Conservation (phyloP, 2,329 filamentous ascomycete genomes). For the Colletotrichum cuscutae region DNA sequence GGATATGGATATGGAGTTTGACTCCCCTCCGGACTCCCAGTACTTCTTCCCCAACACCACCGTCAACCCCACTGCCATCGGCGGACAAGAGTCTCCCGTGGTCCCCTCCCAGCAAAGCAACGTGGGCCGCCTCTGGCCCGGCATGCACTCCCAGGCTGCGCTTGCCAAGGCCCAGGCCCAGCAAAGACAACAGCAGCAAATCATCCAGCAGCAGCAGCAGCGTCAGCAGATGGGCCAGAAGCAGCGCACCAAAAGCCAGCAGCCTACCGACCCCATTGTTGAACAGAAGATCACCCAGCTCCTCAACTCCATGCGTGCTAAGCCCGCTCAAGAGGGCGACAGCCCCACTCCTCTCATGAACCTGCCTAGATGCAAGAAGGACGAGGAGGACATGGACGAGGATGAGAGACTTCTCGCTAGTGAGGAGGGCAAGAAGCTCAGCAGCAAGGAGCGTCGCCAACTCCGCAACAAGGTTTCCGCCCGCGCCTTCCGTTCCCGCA, state of each 20-base stretch:
- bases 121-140: slow-evolving; percentile 85
- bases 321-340: slow-evolving; percentile 63
- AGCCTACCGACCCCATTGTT: slow-evolving; percentile 74
- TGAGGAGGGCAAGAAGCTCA: slow-evolving; percentile 99
- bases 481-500: slow-evolving; percentile 94
- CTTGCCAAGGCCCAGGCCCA: slow-evolving; percentile 78
- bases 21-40: slow-evolving; percentile 59
- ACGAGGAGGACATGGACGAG: slow-evolving; percentile 98
- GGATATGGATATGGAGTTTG: slow-evolving; percentile 73
- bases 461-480: slow-evolving; percentile 99
- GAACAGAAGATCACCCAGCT: slow-evolving; percentile 96
- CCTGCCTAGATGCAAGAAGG: slow-evolving; percentile 83
- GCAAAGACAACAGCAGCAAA: slow-evolving; percentile 68
- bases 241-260: slow-evolving; percentile 60
- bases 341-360: slow-evolving; percentile 65
- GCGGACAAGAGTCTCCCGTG: slow-evolving; percentile 65
- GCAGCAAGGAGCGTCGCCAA: slow-evolving; percentile 95
- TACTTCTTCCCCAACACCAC: slow-evolving; percentile 72
- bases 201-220: slow-evolving; percentile 58
- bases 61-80: slow-evolving; percentile 79
- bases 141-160: slow-evolving; percentile 92
- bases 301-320: slow-evolving; percentile 90
- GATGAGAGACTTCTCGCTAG: slow-evolving; percentile 94
- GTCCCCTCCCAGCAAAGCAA: slow-evolving; percentile 60
- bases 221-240: slow-evolving; percentile 57